These are phyloP conservation scores for Epichloe sp. DNA, from an alignment of 2,329 filamentous ascomycete genomes.

Conservation along the genomic window DNA sequence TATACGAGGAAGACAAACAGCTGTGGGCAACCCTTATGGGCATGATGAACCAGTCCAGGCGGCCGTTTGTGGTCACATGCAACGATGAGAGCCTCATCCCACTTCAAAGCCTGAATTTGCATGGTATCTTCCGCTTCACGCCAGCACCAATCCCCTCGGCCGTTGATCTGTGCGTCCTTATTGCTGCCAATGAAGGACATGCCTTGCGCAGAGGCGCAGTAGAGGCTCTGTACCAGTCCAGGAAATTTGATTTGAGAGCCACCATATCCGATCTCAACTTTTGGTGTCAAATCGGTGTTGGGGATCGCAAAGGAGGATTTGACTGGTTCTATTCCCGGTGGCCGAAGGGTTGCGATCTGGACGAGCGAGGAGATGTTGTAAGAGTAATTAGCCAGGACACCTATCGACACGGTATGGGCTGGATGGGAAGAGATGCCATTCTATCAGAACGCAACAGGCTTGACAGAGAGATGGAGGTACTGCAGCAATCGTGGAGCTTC, in stretches of 20 bases:
- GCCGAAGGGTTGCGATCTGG: constrained; percentile 57
- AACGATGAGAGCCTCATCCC: constrained; percentile 82
- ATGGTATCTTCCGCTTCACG: constrained; percentile 70
- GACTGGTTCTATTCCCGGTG: constrained; percentile 79
- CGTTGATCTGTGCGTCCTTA: constrained; percentile 65
- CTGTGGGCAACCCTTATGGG: constrained; percentile 78
- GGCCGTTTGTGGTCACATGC: constrained; percentile 91
- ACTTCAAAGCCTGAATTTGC: constrained; percentile 57
- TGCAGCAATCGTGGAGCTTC: constrained; percentile 51
- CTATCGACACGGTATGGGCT: constrained; percentile 66
- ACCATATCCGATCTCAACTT: constrained; percentile 77
- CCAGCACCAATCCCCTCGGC: constrained; percentile 55
- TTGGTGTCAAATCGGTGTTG: constrained; percentile 94
- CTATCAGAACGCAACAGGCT: constrained; percentile 20
- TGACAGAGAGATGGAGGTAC: constrained; percentile 46
- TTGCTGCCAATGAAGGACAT: constrained; percentile 85
- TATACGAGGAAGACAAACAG: constrained; percentile 91
- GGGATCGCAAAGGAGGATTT: constrained; percentile 74
- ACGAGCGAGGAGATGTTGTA: constrained; percentile 52
- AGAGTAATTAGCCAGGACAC: constrained; percentile 73
- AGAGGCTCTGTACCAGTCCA: constrained; percentile 54
- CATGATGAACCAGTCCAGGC: constrained; percentile 71
- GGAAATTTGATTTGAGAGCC: constrained; percentile 61
- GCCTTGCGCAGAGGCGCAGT: constrained; percentile 55
- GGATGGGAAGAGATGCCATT: constrained; percentile 50